A percentile compares a stretch with the other conserved stretches of the same genome.
Conservation (phyloP, 2,329 filamentous ascomycete genomes). For the Chaetomiaceae sp. region DNA sequence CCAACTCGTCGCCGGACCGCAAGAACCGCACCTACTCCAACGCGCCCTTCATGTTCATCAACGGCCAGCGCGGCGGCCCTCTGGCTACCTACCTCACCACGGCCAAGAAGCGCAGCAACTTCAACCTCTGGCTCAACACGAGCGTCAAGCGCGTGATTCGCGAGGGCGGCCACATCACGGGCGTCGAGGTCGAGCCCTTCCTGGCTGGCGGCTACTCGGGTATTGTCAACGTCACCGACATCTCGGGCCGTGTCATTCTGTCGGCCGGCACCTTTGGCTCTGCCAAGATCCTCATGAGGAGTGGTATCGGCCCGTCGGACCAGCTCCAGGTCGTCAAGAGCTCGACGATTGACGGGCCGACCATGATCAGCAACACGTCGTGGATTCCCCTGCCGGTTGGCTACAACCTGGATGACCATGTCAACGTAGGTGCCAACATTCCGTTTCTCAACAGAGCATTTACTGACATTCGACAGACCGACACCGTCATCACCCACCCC, state of each 20-base stretch:
- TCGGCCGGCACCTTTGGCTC: conserved; percentile 59
- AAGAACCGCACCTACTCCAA: conserved; percentile 60
- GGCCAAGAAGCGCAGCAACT: conserved; percentile 54
- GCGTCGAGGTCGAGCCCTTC: conserved; percentile 52
- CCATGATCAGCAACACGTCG: conserved; percentile 40
- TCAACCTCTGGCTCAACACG: conserved; percentile 58
- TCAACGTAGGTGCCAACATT: conserved; percentile 31
- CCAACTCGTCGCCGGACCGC: conserved; percentile 51
- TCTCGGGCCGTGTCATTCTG: conserved; percentile 56
- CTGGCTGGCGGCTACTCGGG: conserved; percentile 48
- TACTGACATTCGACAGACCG: conserved; percentile 35
- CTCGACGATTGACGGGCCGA: conserved; percentile 39
- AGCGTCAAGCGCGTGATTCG: conserved; percentile 58
- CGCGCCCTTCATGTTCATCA: conserved; percentile 59
- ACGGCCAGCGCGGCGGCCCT: conserved; percentile 60
- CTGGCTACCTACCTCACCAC: conserved; percentile 62
- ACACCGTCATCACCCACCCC: conserved; percentile 42
- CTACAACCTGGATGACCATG: conserved; percentile 45
- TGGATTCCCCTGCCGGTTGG: conserved; percentile 49
- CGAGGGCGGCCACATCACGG: conserved; percentile 52
- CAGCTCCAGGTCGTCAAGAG: conserved; percentile 43
- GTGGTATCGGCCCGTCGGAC: conserved; percentile 57
- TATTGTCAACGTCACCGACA: conserved; percentile 51
- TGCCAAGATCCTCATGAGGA: conserved; percentile 58
- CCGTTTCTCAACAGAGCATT: background rate